Evolutionary conservation across 2,329 filamentous ascomycete genomes (phyloP), one percentile per base, ranked within the genome.

Genomic region (Phaeoacremonium minimum): DNA sequence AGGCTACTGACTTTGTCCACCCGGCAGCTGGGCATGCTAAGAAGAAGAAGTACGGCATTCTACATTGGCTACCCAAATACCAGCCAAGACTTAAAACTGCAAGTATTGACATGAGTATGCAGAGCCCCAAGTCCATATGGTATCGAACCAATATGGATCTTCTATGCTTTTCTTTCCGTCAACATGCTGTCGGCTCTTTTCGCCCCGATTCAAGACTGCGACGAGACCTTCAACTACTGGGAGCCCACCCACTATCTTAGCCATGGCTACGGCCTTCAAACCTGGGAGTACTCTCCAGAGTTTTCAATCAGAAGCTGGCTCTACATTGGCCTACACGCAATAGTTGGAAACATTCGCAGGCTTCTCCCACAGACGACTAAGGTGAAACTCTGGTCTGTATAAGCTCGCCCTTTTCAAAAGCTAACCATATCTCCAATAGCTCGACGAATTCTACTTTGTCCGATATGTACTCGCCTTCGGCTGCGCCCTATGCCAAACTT

Each of bases 181-280:
- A 88, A 88, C 55, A 47, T 85, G 14, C 51, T 91, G 15, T 86
- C 91, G 6, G 93, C 91, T 9, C 53, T 85, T 19, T 91, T 83
- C 57, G 83, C 89, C 3, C 93, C 93, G 0, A 95, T 98, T 46
- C 90, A 96, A 59, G 93, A 98, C 62, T 98, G 93, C 58, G 93
- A 98, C 52, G 93, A 98, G 67, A 91, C 91, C 9, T 98, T 95
- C 75, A 98, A 98, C 60, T 98, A 95, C 69, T 98, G 91, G 89
- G 93, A 98, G 53, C 91, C 93, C 0, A 81, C 90, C 0, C 93
- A 98, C 62, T 98, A 96, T 61, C 75, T 98, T 18, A 85, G 81
- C 41, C 89, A 96, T 67, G 87, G 87, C 50, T 91, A 95, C 55
- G 93, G 91, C 28, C 72, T 96, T 34, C 90, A 98, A 66, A 98